phyloP scores from a whole-genome alignment of 2,329 filamentous ascomycete species.

The Uncinocarpus reesii region DNA sequence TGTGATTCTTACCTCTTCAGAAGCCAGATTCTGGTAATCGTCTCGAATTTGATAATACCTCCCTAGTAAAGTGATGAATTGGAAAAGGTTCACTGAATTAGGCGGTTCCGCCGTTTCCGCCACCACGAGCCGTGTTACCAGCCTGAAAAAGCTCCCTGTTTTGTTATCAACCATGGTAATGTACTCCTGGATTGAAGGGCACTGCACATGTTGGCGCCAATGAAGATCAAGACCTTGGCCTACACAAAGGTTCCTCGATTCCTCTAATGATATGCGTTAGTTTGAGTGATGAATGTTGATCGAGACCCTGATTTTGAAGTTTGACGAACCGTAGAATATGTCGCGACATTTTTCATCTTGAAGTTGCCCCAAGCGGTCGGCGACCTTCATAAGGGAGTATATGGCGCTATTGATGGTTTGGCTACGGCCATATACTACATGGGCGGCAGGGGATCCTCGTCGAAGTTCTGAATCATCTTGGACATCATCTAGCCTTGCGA shows the following conservation, averaged over 20 bases:
- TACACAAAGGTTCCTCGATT: constrained; percentile 39
- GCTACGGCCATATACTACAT: constrained; percentile 41
- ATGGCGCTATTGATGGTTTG: constrained; percentile 46
- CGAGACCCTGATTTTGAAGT: constrained; percentile 36
- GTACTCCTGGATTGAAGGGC: constrained; percentile 40
- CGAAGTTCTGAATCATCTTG: constrained; percentile 26
- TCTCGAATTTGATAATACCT: constrained; percentile 41
- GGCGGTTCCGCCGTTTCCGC: constrained; percentile 11
- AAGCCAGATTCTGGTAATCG: constrained; percentile 83
- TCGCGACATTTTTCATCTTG: background rate
- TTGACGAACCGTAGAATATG: constrained; percentile 25
- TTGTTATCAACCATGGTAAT: constrained; percentile 43
- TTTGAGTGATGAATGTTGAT: constrained; percentile 11
- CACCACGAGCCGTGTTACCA: constrained; percentile 39
- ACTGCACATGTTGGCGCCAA: constrained; percentile 39
- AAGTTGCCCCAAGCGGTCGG: background rate
- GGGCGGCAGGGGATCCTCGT: constrained; percentile 40
- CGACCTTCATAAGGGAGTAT: constrained; percentile 21
- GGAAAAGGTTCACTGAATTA: constrained; percentile 31
- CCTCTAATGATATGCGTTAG: constrained; percentile 22
- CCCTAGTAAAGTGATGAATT: constrained; percentile 57
- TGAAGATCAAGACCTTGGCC: constrained; percentile 43
- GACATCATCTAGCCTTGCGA: constrained; percentile 10
- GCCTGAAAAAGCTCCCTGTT: constrained; percentile 40
- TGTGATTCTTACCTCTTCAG: constrained; percentile 19